Percentiles rank a stretch among this genome's conserved stretches.
phyloP scores from a whole-genome alignment of 768 basidiomycete genomes.

The Amanita phalloides region DNA sequence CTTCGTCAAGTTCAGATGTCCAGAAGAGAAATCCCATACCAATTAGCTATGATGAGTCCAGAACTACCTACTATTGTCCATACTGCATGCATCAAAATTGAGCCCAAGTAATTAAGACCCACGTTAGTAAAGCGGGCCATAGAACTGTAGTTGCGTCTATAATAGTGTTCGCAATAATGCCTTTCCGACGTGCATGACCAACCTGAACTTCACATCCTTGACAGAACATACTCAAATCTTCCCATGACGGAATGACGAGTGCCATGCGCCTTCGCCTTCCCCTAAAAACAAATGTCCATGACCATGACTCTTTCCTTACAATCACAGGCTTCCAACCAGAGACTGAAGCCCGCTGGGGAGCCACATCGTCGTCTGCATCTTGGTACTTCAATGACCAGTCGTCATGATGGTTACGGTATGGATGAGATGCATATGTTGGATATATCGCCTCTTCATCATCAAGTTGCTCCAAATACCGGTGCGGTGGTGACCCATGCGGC shows the following conservation, averaged over 20 bases:
- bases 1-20: neutral
- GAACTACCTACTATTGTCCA: neutral
- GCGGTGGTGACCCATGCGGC: slow-evolving; percentile 16
- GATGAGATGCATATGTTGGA: slow-evolving; percentile 32
- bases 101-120: slow-evolving; percentile 8
- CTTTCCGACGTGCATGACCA: slow-evolving; percentile 14
- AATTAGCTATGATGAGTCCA: neutral
- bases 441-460: slow-evolving; percentile 43
- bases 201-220: slow-evolving; percentile 9
- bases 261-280: slow-evolving; percentile 47
- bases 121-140: slow-evolving; percentile 7
- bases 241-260: slow-evolving; percentile 29
- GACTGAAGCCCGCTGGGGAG: slow-evolving; percentile 14
- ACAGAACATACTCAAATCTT: slow-evolving; percentile 9
- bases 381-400: slow-evolving; percentile 23
- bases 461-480: neutral
- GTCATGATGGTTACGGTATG: slow-evolving; percentile 16
- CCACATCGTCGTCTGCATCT: slow-evolving; percentile 12
- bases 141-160: slow-evolving; percentile 16
- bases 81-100: neutral
- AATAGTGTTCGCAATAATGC: slow-evolving; percentile 22
- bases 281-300: slow-evolving; percentile 43
- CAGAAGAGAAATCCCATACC: slow-evolving; percentile 1
- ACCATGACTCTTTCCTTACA: slow-evolving; percentile 19
- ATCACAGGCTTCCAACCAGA: slow-evolving; percentile 10